Base-by-base conservation (phyloP, 306 rosid species). In the Acacia acuminata region DNA sequence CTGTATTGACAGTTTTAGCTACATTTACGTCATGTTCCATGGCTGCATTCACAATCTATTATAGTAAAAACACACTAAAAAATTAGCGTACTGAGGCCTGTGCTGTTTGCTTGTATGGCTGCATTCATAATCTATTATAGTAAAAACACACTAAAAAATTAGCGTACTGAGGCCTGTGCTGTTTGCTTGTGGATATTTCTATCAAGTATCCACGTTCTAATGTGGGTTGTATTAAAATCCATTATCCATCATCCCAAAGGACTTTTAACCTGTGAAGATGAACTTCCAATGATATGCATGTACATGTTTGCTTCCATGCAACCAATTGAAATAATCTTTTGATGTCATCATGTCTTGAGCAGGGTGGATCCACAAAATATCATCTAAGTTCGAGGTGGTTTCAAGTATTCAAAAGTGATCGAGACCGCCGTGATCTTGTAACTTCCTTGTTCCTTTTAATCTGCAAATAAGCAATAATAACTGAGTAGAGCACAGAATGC, bases 351-450 rank as follows among this genome's bases (percentile, higher is more conserved):
- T 90, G 79, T 80, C 70, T 81, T 81, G 77, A 67, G 51, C 90
- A 96, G 99, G 99, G 99, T 82, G 99, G 98, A 84, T 91, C 99
- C 78, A 82, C 94, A 8, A 96, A 94, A 77, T 96, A 96, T 90
- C 98, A 96, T 92, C 83, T 96, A 60, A 85, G 82, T 71, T 96
- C 96, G 25, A 94, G 94, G 91, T 96, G 99, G 99, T 86, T 96
- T 84, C 95, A 96, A 84, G 93, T 90, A 53, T 96, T 96, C 80
- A 91, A 87, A 84, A 94, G 99, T 22, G 99, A 94, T 10, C 87
- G 99, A 69, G 99, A 94, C 87, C 99, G 94, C 55, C 97, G 98
- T 73, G 99, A 96, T 84, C 97, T 96, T 79, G 99, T 96, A 88
- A 75, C 61, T 80, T 55, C 17, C 82, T 71, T 42, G 13, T 56